A percentile compares a stretch with the other conserved stretches of the same genome.
Conservation (phyloP, 2,329 filamentous ascomycete genomes). For the Akanthomyces dipterigenus region DNA sequence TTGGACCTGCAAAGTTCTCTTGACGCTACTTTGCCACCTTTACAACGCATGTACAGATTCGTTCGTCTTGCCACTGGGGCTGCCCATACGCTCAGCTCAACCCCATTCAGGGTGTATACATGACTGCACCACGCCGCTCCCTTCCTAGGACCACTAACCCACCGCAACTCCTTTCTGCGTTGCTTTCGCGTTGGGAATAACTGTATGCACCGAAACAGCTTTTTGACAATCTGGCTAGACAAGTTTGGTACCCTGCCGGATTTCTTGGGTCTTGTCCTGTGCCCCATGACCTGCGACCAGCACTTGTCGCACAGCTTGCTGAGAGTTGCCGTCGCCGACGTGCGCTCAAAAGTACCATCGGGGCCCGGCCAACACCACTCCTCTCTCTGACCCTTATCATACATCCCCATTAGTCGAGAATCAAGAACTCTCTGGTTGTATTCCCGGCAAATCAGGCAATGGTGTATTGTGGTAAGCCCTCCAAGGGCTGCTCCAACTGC, state of each 20-base stretch:
- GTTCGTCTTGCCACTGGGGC: neutral
- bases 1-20: neutral
- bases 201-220: neutral
- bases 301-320: neutral
- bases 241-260: neutral
- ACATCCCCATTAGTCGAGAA: neutral
- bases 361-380: neutral
- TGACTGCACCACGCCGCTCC: neutral
- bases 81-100: neutral
- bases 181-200: neutral
- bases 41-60: neutral
- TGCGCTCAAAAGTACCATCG: neutral
- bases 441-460: conserved; percentile 24
- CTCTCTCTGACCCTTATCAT: neutral
- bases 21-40: neutral
- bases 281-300: neutral
- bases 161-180: neutral
- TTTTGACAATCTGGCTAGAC: neutral
- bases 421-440: neutral
- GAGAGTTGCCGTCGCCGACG: neutral
- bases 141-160: neutral
- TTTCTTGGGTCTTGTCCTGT: neutral
- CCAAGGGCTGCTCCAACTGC: conserved; percentile 49
- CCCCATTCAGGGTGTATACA: neutral
- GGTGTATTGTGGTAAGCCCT: conserved; percentile 53